Percentiles rank a stretch among this genome's conserved stretches.
phyloP scores from a whole-genome alignment of 192 early-diverging fungal genomes.

The Rhizophagus clarus region DNA sequence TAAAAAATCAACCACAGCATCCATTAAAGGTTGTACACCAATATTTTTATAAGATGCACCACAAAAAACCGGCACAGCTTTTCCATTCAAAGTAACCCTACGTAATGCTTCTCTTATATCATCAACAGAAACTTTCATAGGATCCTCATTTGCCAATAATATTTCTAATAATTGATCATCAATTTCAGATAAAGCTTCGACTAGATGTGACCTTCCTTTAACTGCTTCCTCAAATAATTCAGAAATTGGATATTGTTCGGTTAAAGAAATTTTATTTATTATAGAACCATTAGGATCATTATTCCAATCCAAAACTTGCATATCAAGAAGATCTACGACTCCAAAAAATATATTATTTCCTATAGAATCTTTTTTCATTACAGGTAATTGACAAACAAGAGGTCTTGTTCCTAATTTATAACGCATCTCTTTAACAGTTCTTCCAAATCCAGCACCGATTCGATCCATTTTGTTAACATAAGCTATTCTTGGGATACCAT shows the following conservation, averaged over 20 bases:
- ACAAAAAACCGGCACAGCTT: slow-evolving; percentile 81
- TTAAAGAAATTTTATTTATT: slow-evolving; percentile 39
- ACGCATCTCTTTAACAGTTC: slow-evolving; percentile 61
- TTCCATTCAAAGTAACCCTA: slow-evolving; percentile 66
- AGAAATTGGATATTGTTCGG: slow-evolving; percentile 35
- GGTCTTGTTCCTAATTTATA: slow-evolving; percentile 61
- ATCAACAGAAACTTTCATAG: slow-evolving; percentile 60
- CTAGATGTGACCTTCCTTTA: slow-evolving; percentile 64
- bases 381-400: slow-evolving; percentile 74
- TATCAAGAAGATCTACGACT: slow-evolving; percentile 74
- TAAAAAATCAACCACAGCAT: slow-evolving; percentile 84
- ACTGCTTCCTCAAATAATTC: slow-evolving; percentile 50
- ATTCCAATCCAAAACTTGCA: slow-evolving; percentile 71
- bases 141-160: slow-evolving; percentile 83
- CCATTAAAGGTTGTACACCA: slow-evolving; percentile 92
- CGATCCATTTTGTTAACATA: slow-evolving; percentile 99
- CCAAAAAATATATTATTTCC: slow-evolving; percentile 54
- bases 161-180: slow-evolving; percentile 84
- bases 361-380: slow-evolving; percentile 45
- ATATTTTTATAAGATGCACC: slow-evolving; percentile 88
- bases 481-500: slow-evolving; percentile 78
- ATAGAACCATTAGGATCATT: slow-evolving; percentile 49
- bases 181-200: slow-evolving; percentile 81
- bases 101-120: slow-evolving; percentile 71
- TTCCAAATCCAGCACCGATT: slow-evolving; percentile 67